Evolutionary conservation across 2,329 filamentous ascomycete species (phyloP), one percentile per base, ranked within the genome.

Genomic region (Penicillium sp.): DNA sequence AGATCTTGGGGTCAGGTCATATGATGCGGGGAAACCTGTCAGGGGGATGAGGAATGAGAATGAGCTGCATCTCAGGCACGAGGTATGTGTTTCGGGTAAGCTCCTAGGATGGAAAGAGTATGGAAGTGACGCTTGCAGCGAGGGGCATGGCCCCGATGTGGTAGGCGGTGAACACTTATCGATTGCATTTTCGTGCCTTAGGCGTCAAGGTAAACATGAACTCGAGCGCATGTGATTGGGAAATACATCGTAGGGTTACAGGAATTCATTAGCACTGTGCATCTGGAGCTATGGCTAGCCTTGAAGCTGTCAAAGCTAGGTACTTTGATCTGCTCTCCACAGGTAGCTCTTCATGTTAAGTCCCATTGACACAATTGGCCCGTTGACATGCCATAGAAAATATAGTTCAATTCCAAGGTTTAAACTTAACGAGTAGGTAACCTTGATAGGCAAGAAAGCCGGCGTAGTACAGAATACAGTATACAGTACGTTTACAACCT

Each of bases 81-180:
- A 35, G 10, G 49, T 31, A n/a, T 11, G 11, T 61, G 51, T 54
- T 52, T 54, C 31, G 39, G n/a, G 21, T 31, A 24, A 16, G 35
- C 11, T 35, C 11, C 24, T 56, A 33, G 33, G 52, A 58, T 54
- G 27, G 50, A 55, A 49, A 35, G 19, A 50, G 49, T 26, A 54
- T 29, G 16, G 54, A 37, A 59, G 54, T 60, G 61, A 64, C 62
- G 63, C 55, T 62, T 65, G 59, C 63, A 56, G 53, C 59, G 62
- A 63, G 63, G 63, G 63, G 63, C 52, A 58, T 44, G 16, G 11
- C 19, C 59, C 39, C 26, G 51, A 55, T 52, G 27, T 10, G 26
- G 59, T n/a, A 59, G 59, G 59, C 62, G 62, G 57, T 63, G 51
- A 48, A 21, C 16, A 33, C 44, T 65, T 65, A 65, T 65, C 63